These are phyloP conservation scores for Boletus rubescentipes DNA, from an alignment of 768 basidiomycete species.

Conservation along the genomic window DNA sequence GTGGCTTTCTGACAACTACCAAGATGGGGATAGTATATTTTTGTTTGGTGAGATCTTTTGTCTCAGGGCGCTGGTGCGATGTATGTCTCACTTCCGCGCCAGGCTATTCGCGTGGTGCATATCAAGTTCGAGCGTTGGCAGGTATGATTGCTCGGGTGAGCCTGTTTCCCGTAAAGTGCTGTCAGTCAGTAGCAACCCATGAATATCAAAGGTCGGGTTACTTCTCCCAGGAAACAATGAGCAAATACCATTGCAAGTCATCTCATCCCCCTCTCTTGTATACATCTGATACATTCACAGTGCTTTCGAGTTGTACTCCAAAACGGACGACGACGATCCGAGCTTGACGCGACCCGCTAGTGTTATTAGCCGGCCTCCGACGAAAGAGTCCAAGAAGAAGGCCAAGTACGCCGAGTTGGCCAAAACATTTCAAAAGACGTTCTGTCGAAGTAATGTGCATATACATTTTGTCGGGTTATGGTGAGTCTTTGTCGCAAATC, in stretches of 20 bases:
- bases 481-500: slow-evolving; percentile 23
- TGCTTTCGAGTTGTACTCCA: slow-evolving; percentile 40
- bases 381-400: slow-evolving; percentile 11
- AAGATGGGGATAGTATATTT: slow-evolving; percentile 39
- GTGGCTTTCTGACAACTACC: slow-evolving; percentile 43
- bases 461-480: slow-evolving; percentile 48
- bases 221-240: slow-evolving; percentile 40
- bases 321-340: slow-evolving; percentile 20
- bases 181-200: neutral
- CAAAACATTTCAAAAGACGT: slow-evolving; percentile 35
- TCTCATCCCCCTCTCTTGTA: neutral
- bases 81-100: neutral
- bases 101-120: slow-evolving; percentile 52
- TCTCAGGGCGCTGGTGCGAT: neutral
- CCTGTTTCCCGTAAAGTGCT: neutral
- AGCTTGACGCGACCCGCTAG: slow-evolving; percentile 9
- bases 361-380: slow-evolving; percentile 4
- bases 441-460: slow-evolving; percentile 33
- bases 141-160: slow-evolving; percentile 44
- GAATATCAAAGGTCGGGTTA: slow-evolving; percentile 37
- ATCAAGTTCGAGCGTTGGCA: slow-evolving; percentile 43
- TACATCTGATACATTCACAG: slow-evolving; percentile 18
- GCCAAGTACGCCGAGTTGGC: slow-evolving; percentile 22
- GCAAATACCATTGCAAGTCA: slow-evolving; percentile 39
- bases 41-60: slow-evolving; percentile 36